Base-by-base conservation (phyloP, 1,284 basidiomycete species). In the Golubevia pallescens region DNA sequence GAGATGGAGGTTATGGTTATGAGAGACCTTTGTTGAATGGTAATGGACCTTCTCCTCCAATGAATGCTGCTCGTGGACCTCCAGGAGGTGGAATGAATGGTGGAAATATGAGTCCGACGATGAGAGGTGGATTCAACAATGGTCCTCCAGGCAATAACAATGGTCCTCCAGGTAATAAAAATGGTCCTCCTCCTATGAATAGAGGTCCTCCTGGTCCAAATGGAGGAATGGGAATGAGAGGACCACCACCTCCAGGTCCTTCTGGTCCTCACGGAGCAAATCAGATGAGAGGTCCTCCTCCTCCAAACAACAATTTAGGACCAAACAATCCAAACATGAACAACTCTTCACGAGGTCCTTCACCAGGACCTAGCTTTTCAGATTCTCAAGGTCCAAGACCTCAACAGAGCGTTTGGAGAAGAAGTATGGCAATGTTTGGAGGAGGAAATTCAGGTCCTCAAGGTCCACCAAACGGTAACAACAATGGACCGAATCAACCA, bases 401-500 rank as follows among this genome's bases (percentile, higher is more conserved):
- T 34, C 65, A 70, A 3, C 75, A 73, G 34, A 70, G 67, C 3
- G 51, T 78, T 62, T 75, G 75, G 65, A 69, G 74, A 57, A 57
- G 75, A 42, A 73, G 71, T 51, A 68, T 75, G 71, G 74, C 71
- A 60, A 69, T 75, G 66, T 56, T 78, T 20, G 69, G 65, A 24
- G 75, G 69, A 48, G 16, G 16, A 13, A 16, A 16, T 48, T 10
- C 10, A 13, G 42, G 42, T 13, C 42, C 8, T 13, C 42, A 48
- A 48, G 42, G 42, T 48, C 10, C 16, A 13, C 42, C 42, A 48
- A 16, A 16, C 16, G 42, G 42, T 48, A 16, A 16, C 8, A 48
- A 16, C 16, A 16, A 48, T 48, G 13, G 8, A 48, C 42, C 42
- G 16, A 10, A 10, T 48, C 42, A 48, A 48, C 68, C 65, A 52